Evolutionary conservation across 179 eudicot genomes (phyloP), one percentile per base, ranked within the genome.

Genomic region (Beta corolliflora): DNA sequence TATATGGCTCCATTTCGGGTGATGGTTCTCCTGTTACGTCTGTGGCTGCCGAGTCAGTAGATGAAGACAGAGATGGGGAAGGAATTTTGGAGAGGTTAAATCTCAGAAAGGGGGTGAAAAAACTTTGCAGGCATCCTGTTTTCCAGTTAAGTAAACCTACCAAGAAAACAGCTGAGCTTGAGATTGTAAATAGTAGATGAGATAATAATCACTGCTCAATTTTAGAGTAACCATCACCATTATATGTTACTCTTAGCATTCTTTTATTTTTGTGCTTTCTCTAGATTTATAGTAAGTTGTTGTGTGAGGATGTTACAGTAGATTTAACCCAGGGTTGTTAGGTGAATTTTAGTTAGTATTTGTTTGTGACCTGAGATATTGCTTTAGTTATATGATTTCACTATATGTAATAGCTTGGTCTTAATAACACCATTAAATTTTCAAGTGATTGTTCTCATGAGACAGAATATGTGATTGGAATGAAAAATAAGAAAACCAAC

Each of bases 61-160:
- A 83, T 66, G 88, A 85, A 15, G 81, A 78, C 19, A 81, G 50
- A 73, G 91, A 81, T 80, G 84, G 69, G 0, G 95, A 91, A 77
- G 89, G 92, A 69, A 85, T 90, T 83, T 73, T 93, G 16, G 88
- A 89, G 14, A 78, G 83, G 82, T 79, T 92, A 48, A 87, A 86
- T 59, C 76, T 91, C 66, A 86, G 86, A 79, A 89, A 88, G 71
- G 91, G 95, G 19, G 90, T 91, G 81, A 87, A 84, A 85, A 93
- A 85, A 84, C 88, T 93, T 13, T 82, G 91, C 80, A 84, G 90
- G 80, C 92, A 92, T 76, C 91, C 98, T 18, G 93, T 92, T 48
- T 92, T 92, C 73, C 94, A 92, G 88, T 73, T 89, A 81, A 92
- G 87, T 80, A 91, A 86, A 89, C 61, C 85, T 14, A 86, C 81